phyloP scores from a whole-genome alignment of 2,329 filamentous ascomycete species.

The Coniochaeta ligniaria region DNA sequence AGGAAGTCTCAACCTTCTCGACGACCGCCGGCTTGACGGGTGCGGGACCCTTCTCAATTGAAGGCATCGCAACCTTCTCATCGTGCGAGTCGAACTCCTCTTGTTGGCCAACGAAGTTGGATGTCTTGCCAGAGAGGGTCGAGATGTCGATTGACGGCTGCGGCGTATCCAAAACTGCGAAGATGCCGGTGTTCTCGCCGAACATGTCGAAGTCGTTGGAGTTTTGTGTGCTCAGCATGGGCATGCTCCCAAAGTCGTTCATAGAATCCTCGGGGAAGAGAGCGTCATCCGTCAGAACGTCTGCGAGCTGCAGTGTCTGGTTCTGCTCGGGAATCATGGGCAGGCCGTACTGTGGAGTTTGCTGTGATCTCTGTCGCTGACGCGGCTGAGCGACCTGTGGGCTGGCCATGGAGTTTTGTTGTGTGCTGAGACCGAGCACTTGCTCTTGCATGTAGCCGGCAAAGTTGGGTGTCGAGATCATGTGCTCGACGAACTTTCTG shows the following conservation, averaged over 20 bases:
- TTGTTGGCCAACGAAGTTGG: constrained; percentile 41
- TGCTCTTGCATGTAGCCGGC: constrained; percentile 56
- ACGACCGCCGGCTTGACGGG: constrained; percentile 22
- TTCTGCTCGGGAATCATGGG: not conserved
- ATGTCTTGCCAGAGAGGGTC: constrained; percentile 64
- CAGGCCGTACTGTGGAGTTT: not conserved
- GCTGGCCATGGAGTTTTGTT: not conserved
- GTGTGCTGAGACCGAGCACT: not conserved
- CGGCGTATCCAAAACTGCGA: constrained; percentile 30
- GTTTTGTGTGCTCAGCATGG: not conserved
- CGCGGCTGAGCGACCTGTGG: not conserved
- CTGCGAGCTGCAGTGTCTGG: not conserved
- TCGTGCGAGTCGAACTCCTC: constrained; percentile 30
- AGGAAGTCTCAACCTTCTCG: constrained; percentile 16
- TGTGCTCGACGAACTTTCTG: not conserved
- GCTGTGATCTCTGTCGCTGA: not conserved
- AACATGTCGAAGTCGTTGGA: not conserved
- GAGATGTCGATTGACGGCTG: constrained; percentile 47
- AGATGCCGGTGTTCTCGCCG: not conserved
- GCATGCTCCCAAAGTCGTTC: not conserved
- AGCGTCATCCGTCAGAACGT: not conserved
- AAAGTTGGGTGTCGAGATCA: constrained; percentile 65
- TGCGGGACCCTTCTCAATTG: constrained; percentile 35
- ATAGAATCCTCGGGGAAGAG: not conserved
- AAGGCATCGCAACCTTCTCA: constrained; percentile 49